Base-by-base conservation (phyloP, 768 basidiomycete species). In the Mrakia gelida region DNA sequence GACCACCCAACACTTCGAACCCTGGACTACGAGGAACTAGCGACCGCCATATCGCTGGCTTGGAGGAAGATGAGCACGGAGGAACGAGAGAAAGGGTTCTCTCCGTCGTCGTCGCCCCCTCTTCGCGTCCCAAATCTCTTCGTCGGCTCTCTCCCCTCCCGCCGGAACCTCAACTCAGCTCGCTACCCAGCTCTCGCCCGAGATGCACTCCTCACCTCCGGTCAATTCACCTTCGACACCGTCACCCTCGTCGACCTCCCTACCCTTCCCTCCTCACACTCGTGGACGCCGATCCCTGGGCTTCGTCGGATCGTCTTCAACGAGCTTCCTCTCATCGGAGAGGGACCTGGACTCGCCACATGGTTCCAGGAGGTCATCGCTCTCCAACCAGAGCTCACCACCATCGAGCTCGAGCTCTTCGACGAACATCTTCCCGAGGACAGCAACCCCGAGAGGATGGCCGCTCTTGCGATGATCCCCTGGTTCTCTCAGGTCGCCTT, bases 111-210 rank as follows among this genome's bases (percentile, higher is more conserved):
- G 18, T 26, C 41, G 13, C 30, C 63, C 0, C 28, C 63, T 3
- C 2, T 70, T 5, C 67, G 41, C 34, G 67, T 70, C 41, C 67
- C 67, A 9, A 38, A 38, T 13, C 67, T 70, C 38, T 38, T 70
- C 67, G 67, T 70, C 67, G 67, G 67, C 15, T 70, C 67, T 2
- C 34, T 41, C 26, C 67, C 67, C 3, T 70, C 67, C 26, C 67
- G 67, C 13, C 18, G 67, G n/a, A 70, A 70, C 38, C 67, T 70
- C 67, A 70, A 70, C 13, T 70, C 67, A 15, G 67, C 41, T 38
- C 67, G 67, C 18, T 70, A 70, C 41, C 67, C 67, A 21, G 67
- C 67, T 8, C 67, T 70, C 18, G 67, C 67, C 26, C 34, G 67
- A 70, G 34, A 34, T 6, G 34, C 67, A 10, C 67, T 70, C 38